These are phyloP conservation scores for Azolla pinnata DNA, from an alignment of 75 land plant genomes.

Conservation along the genomic window DNA sequence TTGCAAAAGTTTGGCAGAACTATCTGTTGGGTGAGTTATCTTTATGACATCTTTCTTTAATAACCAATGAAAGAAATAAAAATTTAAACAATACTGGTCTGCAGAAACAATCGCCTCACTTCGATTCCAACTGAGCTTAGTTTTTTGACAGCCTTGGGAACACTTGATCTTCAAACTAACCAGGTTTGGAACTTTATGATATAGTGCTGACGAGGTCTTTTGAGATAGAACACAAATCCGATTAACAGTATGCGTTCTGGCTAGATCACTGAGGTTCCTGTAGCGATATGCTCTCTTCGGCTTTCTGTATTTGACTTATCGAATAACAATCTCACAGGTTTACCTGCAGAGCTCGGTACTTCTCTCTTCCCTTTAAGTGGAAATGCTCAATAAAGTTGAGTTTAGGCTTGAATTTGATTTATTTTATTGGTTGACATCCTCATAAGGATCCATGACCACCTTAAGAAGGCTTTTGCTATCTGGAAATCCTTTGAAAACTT, in stretches of 20 bases:
- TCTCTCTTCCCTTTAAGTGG: not conserved
- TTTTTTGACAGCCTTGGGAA: slow-evolving; percentile 48
- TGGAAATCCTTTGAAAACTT: slow-evolving; percentile 78
- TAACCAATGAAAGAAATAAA: too few relatives aligned
- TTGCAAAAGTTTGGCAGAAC: slow-evolving; percentile 55
- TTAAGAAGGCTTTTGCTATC: slow-evolving; percentile 63
- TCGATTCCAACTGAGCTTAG: slow-evolving; percentile 65
- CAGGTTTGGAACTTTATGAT: slow-evolving; percentile 38
- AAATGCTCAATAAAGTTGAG: too few relatives aligned
- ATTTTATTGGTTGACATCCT: not conserved
- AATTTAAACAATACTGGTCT: too few relatives aligned
- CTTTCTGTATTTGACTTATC: slow-evolving; percentile 82
- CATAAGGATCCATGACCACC: slow-evolving; percentile 65
- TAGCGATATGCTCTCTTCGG: slow-evolving; percentile 53
- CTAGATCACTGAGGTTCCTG: slow-evolving; percentile 77
- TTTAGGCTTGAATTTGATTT: not conserved
- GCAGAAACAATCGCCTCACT: slow-evolving; percentile 58
- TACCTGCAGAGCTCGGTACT: slow-evolving; percentile 80
- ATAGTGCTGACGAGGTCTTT: too few relatives aligned
- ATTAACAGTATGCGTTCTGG: too few relatives aligned
- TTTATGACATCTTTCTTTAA: slow-evolving; percentile 1
- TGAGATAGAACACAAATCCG: too few relatives aligned
- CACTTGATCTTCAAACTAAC: slow-evolving; percentile 81
- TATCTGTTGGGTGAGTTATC: slow-evolving; percentile 63
- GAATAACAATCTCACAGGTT: slow-evolving; percentile 67